Base-by-base conservation (phyloP, 2,329 filamentous ascomycete genomes). In the Colletotrichum orchidophilum region DNA sequence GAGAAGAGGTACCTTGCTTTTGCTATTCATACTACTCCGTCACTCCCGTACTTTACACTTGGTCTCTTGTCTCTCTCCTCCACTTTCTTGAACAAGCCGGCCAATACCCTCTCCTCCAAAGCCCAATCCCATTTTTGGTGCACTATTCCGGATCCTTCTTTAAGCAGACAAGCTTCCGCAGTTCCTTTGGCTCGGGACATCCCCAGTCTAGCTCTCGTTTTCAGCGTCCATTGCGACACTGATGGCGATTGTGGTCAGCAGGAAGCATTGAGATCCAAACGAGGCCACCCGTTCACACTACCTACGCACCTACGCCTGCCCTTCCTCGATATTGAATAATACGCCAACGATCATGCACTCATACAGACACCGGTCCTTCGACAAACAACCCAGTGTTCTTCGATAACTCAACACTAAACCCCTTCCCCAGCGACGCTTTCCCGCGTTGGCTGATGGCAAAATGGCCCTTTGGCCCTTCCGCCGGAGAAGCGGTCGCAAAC, bases 401-500 rank as follows among this genome's bases (percentile, higher is more conserved):
- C 70, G 55, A 70, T 42, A 63, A 53, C 60, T 53, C 46, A 39
- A 39, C 46, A 60, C 18, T 18, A 46, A 15, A 39, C 35, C 6
- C 52, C 27, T 18, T 33, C 18, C 35, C n/a, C 35, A 26, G 59
- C 54, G 53, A 46, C 31, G 31, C 31, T 26, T n/a, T 8, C n/a
- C 27, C 24, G 5, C 27, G 24, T 29, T n/a, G 8, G 58, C 64
- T 24, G 9, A 29, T 66, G 71, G 73, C 60, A 80, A 73, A 67
- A 96, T 96, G 93, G 90, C 92, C 80, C 85, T 95, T 81, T 97
- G 94, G 94, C 93, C 92, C 73, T 97, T 97, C 82, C 87, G 91
- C 82, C 91, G 92, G 78, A 92, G 88, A 83, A 91, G 88, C 82
- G 91, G 90, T 81, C 91, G 91, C 82, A 90, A 86, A 82, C 85